Percentiles rank a stretch among this genome's conserved stretches.
phyloP scores from a whole-genome alignment of 2,329 filamentous ascomycete genomes.

The Talaromyces rugulosus region DNA sequence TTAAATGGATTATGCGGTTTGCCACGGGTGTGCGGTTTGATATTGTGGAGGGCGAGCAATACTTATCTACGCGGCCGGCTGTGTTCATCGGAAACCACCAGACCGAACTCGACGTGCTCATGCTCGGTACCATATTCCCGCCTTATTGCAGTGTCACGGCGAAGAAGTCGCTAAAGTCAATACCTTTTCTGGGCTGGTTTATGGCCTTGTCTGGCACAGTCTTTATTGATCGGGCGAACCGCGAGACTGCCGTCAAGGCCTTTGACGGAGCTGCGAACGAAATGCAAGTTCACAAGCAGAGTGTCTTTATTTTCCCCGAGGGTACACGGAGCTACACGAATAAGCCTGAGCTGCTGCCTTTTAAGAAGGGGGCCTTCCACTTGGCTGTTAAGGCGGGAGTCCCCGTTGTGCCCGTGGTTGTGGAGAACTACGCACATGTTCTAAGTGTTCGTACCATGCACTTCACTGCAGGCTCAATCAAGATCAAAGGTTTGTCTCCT shows the following conservation, averaged over 20 bases:
- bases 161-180: slow-evolving; percentile 74
- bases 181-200: slow-evolving; percentile 92
- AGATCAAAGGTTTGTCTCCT: slow-evolving; percentile 62
- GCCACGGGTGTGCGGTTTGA: slow-evolving; percentile 75
- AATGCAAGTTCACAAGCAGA: slow-evolving; percentile 67
- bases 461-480: slow-evolving; percentile 67
- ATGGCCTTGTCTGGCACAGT: slow-evolving; percentile 83
- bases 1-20: slow-evolving; percentile 72
- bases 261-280: slow-evolving; percentile 79
- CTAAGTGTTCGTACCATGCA: slow-evolving; percentile 60
- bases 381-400: slow-evolving; percentile 91
- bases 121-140: slow-evolving; percentile 86
- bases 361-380: slow-evolving; percentile 99
- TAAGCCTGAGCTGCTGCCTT: slow-evolving; percentile 78
- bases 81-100: slow-evolving; percentile 96
- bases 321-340: slow-evolving; percentile 87
- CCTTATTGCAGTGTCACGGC: slow-evolving; percentile 89
- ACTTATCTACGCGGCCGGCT: slow-evolving; percentile 69
- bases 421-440: slow-evolving; percentile 73
- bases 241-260: slow-evolving; percentile 73
- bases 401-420: slow-evolving; percentile 81
- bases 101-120: slow-evolving; percentile 88
- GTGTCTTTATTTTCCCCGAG: slow-evolving; percentile 60
- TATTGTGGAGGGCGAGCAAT: slow-evolving; percentile 61
- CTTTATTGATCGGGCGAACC: slow-evolving; percentile 91